A percentile compares a stretch with the other conserved stretches of the same genome.
Evolutionary conservation across 2,329 filamentous ascomycete genomes (phyloP).

Genomic region (Penicillium aurantiogriseum): DNA sequence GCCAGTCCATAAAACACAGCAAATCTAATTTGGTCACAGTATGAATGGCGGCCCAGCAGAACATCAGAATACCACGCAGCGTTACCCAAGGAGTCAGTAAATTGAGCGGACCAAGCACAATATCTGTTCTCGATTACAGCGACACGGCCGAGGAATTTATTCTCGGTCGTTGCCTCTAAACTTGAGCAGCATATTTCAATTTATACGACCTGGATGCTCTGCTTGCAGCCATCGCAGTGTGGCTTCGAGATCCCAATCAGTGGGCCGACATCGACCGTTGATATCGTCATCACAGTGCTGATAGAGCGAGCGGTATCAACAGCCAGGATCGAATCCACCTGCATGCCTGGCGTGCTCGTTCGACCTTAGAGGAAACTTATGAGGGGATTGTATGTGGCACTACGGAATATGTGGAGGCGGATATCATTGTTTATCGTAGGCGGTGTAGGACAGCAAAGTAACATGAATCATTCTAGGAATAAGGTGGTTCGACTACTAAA

Average conservation of each 20-base stretch:
- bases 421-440: too few species aligned
- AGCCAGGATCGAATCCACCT: background rate
- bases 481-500: background rate
- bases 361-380: background rate
- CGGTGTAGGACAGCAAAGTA: background rate
- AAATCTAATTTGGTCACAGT: too few species aligned
- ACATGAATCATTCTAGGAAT: background rate
- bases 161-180: background rate
- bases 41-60: too few species aligned
- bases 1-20: too few species aligned
- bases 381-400: background rate
- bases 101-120: background rate
- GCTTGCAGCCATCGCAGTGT: too few species aligned
- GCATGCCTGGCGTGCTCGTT: background rate
- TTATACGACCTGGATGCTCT: too few species aligned
- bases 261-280: background rate
- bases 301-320: background rate
- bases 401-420: background rate
- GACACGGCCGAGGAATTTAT: background rate
- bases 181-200: background rate
- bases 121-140: background rate
- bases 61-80: too few species aligned
- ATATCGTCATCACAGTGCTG: background rate
- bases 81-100: too few species aligned
- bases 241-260: background rate